Evolutionary conservation across 2,329 filamentous ascomycete species (phyloP).

Genomic region (Colletotrichum sidae): DNA sequence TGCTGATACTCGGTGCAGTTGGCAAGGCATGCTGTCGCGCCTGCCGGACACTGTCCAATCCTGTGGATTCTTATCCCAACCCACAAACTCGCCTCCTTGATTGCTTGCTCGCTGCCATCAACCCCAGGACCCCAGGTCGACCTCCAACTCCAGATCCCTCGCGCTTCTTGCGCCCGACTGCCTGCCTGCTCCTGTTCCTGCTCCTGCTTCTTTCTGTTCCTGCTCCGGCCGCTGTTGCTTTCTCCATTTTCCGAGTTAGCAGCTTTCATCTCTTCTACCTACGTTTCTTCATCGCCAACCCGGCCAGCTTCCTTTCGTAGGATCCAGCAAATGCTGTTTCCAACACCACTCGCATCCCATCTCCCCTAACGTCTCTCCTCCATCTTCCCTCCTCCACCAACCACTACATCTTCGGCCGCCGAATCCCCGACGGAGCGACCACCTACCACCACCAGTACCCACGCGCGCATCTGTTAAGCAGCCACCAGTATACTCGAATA

Average conservation of each 20-base stretch:
- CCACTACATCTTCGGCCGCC: conserved; percentile 30
- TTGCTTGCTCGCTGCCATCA: conserved; percentile 40
- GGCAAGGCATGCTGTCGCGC: conserved; percentile 2
- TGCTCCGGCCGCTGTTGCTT: conserved; percentile 31
- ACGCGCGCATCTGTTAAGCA: conserved; percentile 23
- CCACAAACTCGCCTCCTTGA: conserved; percentile 35
- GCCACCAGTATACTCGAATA: conserved; percentile 18
- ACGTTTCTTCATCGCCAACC: conserved; percentile 21
- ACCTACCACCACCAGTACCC: conserved; percentile 21
- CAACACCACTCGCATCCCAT: conserved; percentile 23
- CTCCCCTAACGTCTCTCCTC: conserved; percentile 27
- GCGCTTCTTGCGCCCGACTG: conserved; percentile 8
- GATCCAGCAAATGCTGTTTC: conserved; percentile 36
- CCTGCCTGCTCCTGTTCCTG: too few relatives aligned
- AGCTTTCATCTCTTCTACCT: conserved; percentile 7
- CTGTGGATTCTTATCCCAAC: conserved; percentile 21
- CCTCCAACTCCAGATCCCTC: conserved; percentile 26
- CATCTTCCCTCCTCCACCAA: conserved; percentile 29
- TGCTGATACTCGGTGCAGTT: not conserved
- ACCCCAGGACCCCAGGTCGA: conserved; percentile 41
- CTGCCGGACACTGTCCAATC: conserved; percentile 22
- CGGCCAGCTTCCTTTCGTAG: conserved; percentile 17
- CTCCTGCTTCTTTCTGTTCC: too few relatives aligned
- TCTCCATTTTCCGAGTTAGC: not conserved
- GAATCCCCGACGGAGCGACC: conserved; percentile 33